phyloP scores from a whole-genome alignment of 2,329 filamentous ascomycete genomes.

The Alternaria sp. region DNA sequence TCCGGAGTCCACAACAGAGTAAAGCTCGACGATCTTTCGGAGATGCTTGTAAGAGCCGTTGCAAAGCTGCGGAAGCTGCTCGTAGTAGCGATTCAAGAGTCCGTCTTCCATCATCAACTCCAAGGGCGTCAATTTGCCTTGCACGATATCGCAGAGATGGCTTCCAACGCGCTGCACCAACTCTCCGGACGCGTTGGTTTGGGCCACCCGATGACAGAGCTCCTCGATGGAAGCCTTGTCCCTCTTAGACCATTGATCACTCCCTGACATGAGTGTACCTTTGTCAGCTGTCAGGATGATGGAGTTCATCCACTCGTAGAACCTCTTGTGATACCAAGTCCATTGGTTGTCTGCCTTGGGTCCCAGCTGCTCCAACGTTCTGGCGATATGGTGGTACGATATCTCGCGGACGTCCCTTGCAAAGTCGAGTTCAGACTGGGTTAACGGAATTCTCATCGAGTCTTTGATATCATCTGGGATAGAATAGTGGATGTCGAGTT shows the following conservation, averaged over 20 bases:
- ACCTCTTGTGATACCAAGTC: slow-evolving; percentile 2
- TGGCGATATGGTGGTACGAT: slow-evolving; percentile 1
- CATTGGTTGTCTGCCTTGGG: background rate
- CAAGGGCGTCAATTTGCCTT: slow-evolving; percentile 4
- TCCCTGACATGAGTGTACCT: background rate
- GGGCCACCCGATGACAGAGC: background rate
- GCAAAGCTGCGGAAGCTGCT: background rate
- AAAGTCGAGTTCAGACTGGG: background rate
- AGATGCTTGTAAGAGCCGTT: slow-evolving; percentile 4
- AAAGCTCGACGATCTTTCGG: background rate
- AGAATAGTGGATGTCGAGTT: background rate
- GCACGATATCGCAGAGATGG: background rate
- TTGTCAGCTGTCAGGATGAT: background rate
- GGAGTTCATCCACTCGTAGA: slow-evolving; percentile 5
- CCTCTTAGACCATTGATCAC: background rate
- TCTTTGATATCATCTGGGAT: slow-evolving; percentile 1
- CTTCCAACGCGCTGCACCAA: slow-evolving; percentile 4
- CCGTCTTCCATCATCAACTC: slow-evolving; percentile 10
- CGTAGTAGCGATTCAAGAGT: slow-evolving; percentile 5
- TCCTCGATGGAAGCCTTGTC: background rate
- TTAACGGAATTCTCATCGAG: background rate
- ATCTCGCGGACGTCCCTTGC: background rate
- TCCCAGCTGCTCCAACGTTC: background rate
- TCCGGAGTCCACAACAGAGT: background rate
- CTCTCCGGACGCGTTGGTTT: background rate